Evolutionary conservation across 1,139 yeast genomes (phyloP), one percentile per base, ranked within the genome.

Genomic region (Taphrina deformans): DNA sequence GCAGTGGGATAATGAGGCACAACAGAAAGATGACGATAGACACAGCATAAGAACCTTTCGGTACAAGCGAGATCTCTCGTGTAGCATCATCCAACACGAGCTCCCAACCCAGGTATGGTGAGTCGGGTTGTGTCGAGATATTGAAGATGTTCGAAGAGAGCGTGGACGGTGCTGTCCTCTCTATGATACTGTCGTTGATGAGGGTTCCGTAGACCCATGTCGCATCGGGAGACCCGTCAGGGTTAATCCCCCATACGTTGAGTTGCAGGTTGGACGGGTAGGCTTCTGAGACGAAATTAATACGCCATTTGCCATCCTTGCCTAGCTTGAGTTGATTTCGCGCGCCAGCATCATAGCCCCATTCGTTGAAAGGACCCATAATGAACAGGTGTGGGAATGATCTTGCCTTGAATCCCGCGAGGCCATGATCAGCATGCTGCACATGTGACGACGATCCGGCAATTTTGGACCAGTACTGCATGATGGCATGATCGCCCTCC

Each of bases 181-280:
- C 63, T 26, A 66, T 41, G 24, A 56, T 58, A 2, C 58, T 23
- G 14, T 55, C 52, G 12, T 58, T 62, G 35, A 59, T 63, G 18
- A 58, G 41, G 3, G 55, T 56, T 7, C 67, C 67, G 29, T 62
- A 62, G n/a, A 65, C 62, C 48, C 45, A 62, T 7, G 67, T 50
- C 21, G 53, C 59, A 33, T 65, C 67, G 0, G 67, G 63, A 14
- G 45, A 27, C 16, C 66, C 67, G 24, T 62, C 62, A 12, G 65
- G 56, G 27, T 65, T 62, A 21, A 65, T 46, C 10, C 66, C 66
- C 67, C 67, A 65, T 21, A 65, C 66, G 27, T 65, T 65, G 45
- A 65, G 31, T 12, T 65, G 67, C n/a, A 65, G 27, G 12, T 55
- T 33, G 0, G 65, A 52, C 6, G 67, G 67, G 40, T 58, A 61